Percentiles rank a stretch among this genome's conserved stretches.
Evolutionary conservation across 371 early-diverging fungal genomes (phyloP).

Genomic region (Thermomucor indicae-seudaticae): DNA sequence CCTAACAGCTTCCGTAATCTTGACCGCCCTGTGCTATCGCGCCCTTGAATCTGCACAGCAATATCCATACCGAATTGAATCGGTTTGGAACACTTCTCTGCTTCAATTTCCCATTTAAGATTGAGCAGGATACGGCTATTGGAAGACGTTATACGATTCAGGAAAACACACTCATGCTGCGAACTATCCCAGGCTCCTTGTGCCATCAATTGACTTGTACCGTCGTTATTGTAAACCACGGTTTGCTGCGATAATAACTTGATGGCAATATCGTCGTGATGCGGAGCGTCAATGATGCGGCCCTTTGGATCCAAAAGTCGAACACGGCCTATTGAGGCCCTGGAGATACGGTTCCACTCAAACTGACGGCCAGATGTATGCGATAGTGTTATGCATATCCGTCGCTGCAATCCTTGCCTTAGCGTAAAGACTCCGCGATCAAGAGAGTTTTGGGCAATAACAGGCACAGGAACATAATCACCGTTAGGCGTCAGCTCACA

Average conservation of each 20-base stretch:
- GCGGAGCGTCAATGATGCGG: constrained; percentile 41
- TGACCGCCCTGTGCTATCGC: constrained; percentile 44
- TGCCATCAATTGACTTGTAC: constrained; percentile 48
- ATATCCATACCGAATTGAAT: constrained; percentile 62
- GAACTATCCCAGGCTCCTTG: constrained; percentile 82
- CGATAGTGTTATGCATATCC: constrained; percentile 61
- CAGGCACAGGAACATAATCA: constrained; percentile 69
- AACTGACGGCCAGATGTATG: constrained; percentile 68
- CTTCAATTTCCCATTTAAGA: constrained; percentile 56
- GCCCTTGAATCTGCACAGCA: constrained; percentile 53
- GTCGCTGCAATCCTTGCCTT: constrained; percentile 84
- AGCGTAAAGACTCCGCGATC: constrained; percentile 67
- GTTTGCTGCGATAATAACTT: constrained; percentile 28
- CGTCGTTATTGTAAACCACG: constrained; percentile 41
- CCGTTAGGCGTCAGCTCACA: constrained; percentile 70
- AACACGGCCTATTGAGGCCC: constrained; percentile 55
- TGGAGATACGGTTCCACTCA: constrained; percentile 42
- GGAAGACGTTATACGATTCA: constrained; percentile 72
- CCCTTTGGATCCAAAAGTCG: constrained; percentile 67
- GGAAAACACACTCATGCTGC: constrained; percentile 64
- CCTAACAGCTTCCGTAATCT: constrained; percentile 25
- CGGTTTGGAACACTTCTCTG: constrained; percentile 53
- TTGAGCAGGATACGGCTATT: constrained; percentile 63
- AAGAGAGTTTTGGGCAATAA: constrained; percentile 43
- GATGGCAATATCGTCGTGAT: constrained; percentile 29